A percentile compares a stretch with the other conserved stretches of the same genome.
Conservation (phyloP, 2,329 filamentous ascomycete genomes). For the Aspergillus tanneri region DNA sequence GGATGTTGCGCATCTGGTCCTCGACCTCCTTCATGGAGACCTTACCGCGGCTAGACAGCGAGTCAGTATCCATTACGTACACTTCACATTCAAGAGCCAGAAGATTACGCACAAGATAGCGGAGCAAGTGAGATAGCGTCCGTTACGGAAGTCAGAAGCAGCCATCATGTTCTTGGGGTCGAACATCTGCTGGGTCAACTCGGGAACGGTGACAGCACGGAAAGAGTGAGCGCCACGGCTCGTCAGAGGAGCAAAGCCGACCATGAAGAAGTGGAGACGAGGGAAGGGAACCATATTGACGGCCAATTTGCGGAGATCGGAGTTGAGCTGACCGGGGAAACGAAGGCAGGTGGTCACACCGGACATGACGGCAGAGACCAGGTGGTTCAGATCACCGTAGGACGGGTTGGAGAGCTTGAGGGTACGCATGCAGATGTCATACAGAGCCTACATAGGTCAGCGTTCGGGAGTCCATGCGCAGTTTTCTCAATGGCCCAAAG, state of each 20-base stretch:
- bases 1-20: constrained; percentile 99
- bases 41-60: constrained; percentile 76
- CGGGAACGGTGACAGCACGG: constrained; percentile 95
- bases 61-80: neutral
- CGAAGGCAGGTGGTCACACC: constrained; percentile 97
- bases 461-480: neutral
- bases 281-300: constrained; percentile 99
- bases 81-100: neutral
- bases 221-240: constrained; percentile 89
- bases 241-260: constrained; percentile 97
- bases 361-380: constrained; percentile 99
- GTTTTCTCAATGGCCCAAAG: neutral
- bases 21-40: constrained; percentile 99
- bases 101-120: constrained; percentile 74
- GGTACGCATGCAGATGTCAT: constrained; percentile 99
- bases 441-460: constrained; percentile 65
- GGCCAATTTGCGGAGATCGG: constrained; percentile 97
- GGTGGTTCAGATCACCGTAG: constrained; percentile 98
- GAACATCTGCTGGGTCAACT: constrained; percentile 99
- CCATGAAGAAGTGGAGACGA: constrained; percentile 99
- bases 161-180: constrained; percentile 99
- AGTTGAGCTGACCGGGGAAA: constrained; percentile 99
- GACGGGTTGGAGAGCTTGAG: constrained; percentile 98
- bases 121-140: constrained; percentile 98
- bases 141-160: constrained; percentile 99